Evolutionary conservation across 2,329 filamentous ascomycete genomes (phyloP).

Genomic region (Hymenoscyphus fraxineus): DNA sequence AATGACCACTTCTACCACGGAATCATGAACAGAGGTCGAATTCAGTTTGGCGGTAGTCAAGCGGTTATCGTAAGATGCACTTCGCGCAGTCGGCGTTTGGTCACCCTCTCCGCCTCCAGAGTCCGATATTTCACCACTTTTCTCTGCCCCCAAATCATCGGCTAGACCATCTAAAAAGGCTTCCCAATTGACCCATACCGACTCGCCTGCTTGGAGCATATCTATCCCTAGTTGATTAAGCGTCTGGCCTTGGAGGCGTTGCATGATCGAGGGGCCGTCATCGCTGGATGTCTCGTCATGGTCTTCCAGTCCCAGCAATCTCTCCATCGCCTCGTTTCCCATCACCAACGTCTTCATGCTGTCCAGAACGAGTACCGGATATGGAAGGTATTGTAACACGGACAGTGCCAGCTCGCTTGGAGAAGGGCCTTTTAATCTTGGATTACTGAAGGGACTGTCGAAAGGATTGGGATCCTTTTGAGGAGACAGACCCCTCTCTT

Average conservation of each 20-base stretch:
- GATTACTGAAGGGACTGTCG: slow-evolving; percentile 20
- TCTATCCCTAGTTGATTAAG: slow-evolving; percentile 70
- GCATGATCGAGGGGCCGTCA: slow-evolving; percentile 45
- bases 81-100: slow-evolving; percentile 37
- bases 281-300: slow-evolving; percentile 37
- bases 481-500: slow-evolving; percentile 21
- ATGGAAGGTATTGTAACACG: slow-evolving; percentile 69
- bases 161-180: slow-evolving; percentile 52
- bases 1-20: slow-evolving; percentile 65
- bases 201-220: slow-evolving; percentile 63
- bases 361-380: slow-evolving; percentile 67
- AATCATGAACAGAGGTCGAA: slow-evolving; percentile 48
- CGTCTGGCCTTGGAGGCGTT: slow-evolving; percentile 61
- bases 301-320: slow-evolving; percentile 58
- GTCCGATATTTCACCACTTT: slow-evolving; percentile 2
- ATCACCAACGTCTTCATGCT: slow-evolving; percentile 66
- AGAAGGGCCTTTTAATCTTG: slow-evolving; percentile 43
- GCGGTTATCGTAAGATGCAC: background rate
- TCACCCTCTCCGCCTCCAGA: slow-evolving; percentile 23
- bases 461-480: slow-evolving; percentile 13
- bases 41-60: slow-evolving; percentile 20
- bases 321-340: slow-evolving; percentile 72
- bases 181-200: slow-evolving; percentile 58
- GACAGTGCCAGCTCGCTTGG: slow-evolving; percentile 59
- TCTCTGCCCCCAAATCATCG: slow-evolving; percentile 21